Conservation (phyloP, 805 yeast genomes). For the Metschnikowia gruessii region DNA sequence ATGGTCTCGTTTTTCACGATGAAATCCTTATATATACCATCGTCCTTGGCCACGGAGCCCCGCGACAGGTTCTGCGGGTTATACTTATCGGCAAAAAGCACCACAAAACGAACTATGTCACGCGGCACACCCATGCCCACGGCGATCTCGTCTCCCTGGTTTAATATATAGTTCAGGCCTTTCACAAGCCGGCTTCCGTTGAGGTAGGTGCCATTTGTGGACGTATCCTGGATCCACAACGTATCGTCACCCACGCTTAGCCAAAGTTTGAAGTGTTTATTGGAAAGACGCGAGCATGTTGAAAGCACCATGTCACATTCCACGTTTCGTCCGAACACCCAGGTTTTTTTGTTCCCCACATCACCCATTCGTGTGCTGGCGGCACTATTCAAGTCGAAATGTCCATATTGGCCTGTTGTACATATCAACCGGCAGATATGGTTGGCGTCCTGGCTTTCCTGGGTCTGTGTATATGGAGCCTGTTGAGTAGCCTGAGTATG, state of each 20-base stretch:
- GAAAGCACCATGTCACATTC: conserved; percentile 63
- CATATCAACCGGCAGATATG: conserved; percentile 57
- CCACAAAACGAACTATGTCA: conserved; percentile 58
- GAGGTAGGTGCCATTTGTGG: conserved; percentile 91
- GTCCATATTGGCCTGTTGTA: conserved; percentile 53
- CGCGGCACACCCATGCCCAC: conserved; percentile 82
- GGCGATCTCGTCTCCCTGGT: conserved; percentile 90
- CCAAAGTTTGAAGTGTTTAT: conserved; percentile 71
- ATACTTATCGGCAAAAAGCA: conserved; percentile 44
- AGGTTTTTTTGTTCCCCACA: conserved; percentile 33
- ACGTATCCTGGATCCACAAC: conserved; percentile 64
- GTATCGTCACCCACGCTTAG: conserved; percentile 54
- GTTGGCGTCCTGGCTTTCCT: conserved; percentile 21
- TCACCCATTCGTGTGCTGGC: conserved; percentile 16
- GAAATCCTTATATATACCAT: conserved; percentile 67
- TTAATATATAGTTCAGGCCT: conserved; percentile 73
- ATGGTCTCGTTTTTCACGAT: conserved; percentile 80
- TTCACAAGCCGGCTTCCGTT: conserved; percentile 72
- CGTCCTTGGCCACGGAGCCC: conserved; percentile 35
- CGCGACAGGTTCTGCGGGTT: conserved; percentile 31
- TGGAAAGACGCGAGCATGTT: conserved; percentile 62
- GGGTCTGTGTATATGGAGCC: conserved; percentile 19
- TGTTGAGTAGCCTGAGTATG: conserved; percentile 23
- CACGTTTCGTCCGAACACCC: conserved; percentile 75
- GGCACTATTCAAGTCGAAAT: conserved; percentile 43